Evolutionary conservation across 306 rosid species (phyloP), one percentile per base, ranked within the genome.

Genomic region (Pyrus betulifolia): DNA sequence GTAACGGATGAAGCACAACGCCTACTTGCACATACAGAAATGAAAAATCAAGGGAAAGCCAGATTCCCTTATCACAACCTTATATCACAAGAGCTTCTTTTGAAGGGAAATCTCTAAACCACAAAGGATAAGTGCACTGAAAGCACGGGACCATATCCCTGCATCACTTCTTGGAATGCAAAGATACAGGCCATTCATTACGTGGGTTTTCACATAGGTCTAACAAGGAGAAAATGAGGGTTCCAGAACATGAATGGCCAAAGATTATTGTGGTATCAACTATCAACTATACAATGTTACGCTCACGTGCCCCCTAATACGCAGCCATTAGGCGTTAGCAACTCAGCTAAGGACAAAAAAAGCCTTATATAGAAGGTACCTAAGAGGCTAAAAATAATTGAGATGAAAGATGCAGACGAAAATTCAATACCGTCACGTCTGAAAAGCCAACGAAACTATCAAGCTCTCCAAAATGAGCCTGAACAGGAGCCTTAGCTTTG

Each of bases 401-500:
- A 79, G 60, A 52, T 21, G 22, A 62, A 22, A 55, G 35, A 46
- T 14, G 18, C 10, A 11, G 72, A 71, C 54, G 59, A 71, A 78
- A 68, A 72, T 73, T 25, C 18, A 84, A 22, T 92, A 95, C 97
- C 88, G 85, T 89, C 80, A 95, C 89, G 79, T 95, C 99, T 28
- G 99, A 88, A 81, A 95, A 95, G 78, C 99, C 97, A 73, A 90
- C 97, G 78, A 88, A 88, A 57, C 66, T 79, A 80, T 95, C 99
- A 51, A 85, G 90, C 88, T 95, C 97, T 71, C 99, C 99, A 46
- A 95, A 95, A 85, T 95, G 99, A 76, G 97, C 93, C 87, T 92
- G 99, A 82, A 95, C 69, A 30, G 99, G 97, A 76, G 90, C 92
- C 86, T 89, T 95, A 71, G 92, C 90, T 81, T 89, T 84, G 68